Conservation (phyloP, 2,329 filamentous ascomycete genomes). For the Phoma sp. region DNA sequence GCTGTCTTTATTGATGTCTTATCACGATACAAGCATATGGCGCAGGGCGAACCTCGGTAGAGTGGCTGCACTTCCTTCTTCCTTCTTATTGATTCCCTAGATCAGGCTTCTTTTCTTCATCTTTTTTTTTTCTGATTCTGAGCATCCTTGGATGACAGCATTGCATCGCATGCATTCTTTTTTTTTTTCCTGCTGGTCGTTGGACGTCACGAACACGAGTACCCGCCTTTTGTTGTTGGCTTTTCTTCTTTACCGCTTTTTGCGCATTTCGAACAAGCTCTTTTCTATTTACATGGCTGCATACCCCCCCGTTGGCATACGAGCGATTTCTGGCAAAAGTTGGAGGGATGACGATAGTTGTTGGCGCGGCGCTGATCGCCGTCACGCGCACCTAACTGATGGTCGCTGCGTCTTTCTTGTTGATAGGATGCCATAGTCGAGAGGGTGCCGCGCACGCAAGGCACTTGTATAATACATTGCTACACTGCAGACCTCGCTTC, state of each 20-base stretch:
- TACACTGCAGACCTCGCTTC: constrained; percentile 13
- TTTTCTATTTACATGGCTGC: constrained; percentile 15
- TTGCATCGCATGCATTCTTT: constrained; percentile 34
- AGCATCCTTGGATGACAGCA: constrained; percentile 24
- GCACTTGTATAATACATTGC: constrained; percentile 25
- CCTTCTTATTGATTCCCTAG: constrained; percentile 24
- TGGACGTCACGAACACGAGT: constrained; percentile 24
- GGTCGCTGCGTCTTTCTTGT: constrained; percentile 16
- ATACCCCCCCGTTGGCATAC: constrained; percentile 21
- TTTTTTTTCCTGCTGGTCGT: constrained; percentile 9
- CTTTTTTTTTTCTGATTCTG: constrained; percentile 9
- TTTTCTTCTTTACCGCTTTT: background rate
- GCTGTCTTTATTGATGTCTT: constrained; percentile 24
- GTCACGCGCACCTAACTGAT: constrained; percentile 6
- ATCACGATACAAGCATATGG: constrained; percentile 32
- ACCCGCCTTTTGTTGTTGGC: constrained; percentile 17
- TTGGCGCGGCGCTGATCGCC: constrained; percentile 2
- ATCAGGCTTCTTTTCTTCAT: constrained; percentile 35
- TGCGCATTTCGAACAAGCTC: background rate
- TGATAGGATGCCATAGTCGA: constrained; percentile 16
- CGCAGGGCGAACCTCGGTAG: constrained; percentile 35
- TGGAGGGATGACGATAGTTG: constrained; percentile 5
- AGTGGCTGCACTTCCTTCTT: constrained; percentile 16
- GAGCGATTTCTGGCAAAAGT: constrained; percentile 24
- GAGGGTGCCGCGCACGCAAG: background rate